Percentiles rank a stretch among this genome's conserved stretches.
Conservation (phyloP, 805 yeast genomes). For the Nakazawaea wyomingensis region DNA sequence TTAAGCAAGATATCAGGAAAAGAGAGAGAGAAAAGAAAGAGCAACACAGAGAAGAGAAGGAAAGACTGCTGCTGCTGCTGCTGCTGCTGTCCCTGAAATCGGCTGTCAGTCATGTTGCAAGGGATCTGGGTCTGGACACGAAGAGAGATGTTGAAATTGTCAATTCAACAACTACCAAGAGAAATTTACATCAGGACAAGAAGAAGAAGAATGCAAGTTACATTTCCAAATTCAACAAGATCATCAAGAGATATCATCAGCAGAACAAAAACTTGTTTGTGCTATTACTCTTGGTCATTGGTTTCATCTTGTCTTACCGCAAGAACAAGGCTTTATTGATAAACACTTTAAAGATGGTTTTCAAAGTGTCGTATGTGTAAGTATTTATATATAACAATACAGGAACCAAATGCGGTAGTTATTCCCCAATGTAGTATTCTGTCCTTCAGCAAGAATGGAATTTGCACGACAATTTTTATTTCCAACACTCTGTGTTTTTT, state of each 20-base stretch:
- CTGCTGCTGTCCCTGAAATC: not conserved
- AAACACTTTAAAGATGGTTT: conserved; percentile 20
- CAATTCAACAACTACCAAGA: not conserved
- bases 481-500: not conserved
- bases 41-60: conserved; percentile 2
- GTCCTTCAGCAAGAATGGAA: too few species aligned
- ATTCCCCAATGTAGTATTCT: not conserved
- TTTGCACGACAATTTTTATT: not conserved
- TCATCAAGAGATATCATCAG: not conserved
- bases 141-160: too few species aligned
- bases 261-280: conserved; percentile 3
- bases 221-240: not conserved
- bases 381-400: too few species aligned
- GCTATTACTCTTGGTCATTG: conserved; percentile 6
- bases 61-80: not conserved
- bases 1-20: not conserved
- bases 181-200: not conserved
- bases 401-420: not conserved
- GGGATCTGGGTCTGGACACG: too few species aligned
- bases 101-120: too few species aligned
- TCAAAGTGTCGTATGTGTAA: conserved; percentile 23
- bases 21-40: conserved; percentile 1
- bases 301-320: conserved; percentile 4
- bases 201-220: not conserved
- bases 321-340: conserved; percentile 1